These are phyloP conservation scores for Penicillium sp. DNA, from an alignment of 2,329 filamentous ascomycete genomes.

Conservation along the genomic window DNA sequence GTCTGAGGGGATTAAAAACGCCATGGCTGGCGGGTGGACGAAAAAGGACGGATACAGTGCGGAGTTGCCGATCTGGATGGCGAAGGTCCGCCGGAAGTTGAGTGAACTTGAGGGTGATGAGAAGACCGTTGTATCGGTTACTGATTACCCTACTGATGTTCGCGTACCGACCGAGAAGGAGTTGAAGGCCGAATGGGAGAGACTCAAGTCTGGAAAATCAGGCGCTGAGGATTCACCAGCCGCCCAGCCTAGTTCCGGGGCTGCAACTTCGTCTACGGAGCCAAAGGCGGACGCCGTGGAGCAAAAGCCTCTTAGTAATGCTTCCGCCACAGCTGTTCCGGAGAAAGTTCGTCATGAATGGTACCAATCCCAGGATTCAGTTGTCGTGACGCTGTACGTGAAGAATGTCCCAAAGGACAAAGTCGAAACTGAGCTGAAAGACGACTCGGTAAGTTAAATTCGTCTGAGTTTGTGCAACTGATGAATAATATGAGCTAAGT, in stretches of 20 bases:
- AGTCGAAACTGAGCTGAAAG: slow-evolving; percentile 53
- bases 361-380: slow-evolving; percentile 63
- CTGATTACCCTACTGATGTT: slow-evolving; percentile 54
- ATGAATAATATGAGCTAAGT: not conserved
- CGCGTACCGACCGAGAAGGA: slow-evolving; percentile 45
- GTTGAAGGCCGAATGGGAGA: slow-evolving; percentile 35
- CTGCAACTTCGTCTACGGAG: not conserved
- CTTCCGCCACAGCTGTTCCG: not conserved
- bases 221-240: not conserved
- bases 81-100: slow-evolving; percentile 56
- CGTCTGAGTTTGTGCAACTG: not conserved
- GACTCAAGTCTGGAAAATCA: slow-evolving; percentile 28
- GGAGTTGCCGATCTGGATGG: slow-evolving; percentile 57
- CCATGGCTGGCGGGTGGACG: slow-evolving; percentile 26
- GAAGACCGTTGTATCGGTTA: slow-evolving; percentile 45
- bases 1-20: slow-evolving; percentile 29
- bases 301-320: not conserved
- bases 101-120: slow-evolving; percentile 53
- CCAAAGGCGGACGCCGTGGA: not conserved
- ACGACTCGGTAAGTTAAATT: slow-evolving; percentile 42
- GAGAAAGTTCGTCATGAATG: slow-evolving; percentile 66
- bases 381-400: slow-evolving; percentile 65
- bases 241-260: not conserved
- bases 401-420: slow-evolving; percentile 63
- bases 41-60: slow-evolving; percentile 29